Base-by-base conservation (phyloP, 768 basidiomycete genomes). In the Inosperma sp. region DNA sequence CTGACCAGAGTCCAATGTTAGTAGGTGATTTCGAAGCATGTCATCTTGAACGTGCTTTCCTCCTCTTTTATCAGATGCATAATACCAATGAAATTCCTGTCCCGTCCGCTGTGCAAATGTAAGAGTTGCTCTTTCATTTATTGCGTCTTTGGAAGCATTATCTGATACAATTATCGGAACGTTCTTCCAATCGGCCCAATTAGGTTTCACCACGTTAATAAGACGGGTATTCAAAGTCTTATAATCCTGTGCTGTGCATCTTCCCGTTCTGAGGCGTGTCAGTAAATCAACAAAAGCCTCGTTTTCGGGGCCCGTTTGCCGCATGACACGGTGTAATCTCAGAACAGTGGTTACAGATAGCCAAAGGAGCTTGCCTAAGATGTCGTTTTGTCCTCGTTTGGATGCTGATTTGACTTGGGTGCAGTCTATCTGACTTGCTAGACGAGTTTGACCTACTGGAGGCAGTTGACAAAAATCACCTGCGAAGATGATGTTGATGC, bases 391-490 rank as follows among this genome's bases (percentile, higher is more conserved):
- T 0, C 58, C 58, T 14, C 26, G 13, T 6, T 39, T 26, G 0
- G 53, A 53, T 3, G 17, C 47, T 9, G 47, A 31, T 21, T 33
- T 21, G 0, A 37, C 36, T 13, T 36, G 21, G 1, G 47, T 9
- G 0, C 52, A 57, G 43, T 62, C 39, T 0, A 66, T 23, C 3
- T 41, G 36, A 0, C 58, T 41, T 30, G 58, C 68, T 8, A 75
- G 44, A 1, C 58, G 48, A 0, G 35, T 62, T 5, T 67, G 55
- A 0, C 57, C 54, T 0, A 77, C 64, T 8, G 74, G 74, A 0
- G 72, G 66, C 3, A 73, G 51, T 42, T 77, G 75, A 1, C 65
- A 62, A 51, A 77, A 75, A 48, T 77, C 72, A 1, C 75, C 73
- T 0, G 71, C 69, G 48, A 73, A 72, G 1, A 76, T 70, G 1